phyloP scores from a whole-genome alignment of 352 stramenopile genomes.

The Phytophthora pluvialis region DNA sequence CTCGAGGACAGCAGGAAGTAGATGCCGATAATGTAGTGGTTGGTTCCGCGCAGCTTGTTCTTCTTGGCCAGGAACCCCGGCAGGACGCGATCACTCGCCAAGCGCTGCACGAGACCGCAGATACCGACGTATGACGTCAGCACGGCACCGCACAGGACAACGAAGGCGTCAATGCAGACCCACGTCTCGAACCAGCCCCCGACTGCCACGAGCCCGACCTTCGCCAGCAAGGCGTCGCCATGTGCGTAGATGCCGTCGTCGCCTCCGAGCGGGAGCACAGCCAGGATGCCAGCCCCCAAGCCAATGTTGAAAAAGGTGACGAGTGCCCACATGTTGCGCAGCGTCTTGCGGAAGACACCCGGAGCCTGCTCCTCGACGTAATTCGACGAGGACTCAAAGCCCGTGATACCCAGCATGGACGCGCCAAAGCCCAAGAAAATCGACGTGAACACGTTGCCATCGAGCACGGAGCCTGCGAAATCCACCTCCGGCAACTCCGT shows the following conservation, averaged over 20 bases:
- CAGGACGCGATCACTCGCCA: constrained; percentile 72
- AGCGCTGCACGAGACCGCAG: constrained; percentile 70
- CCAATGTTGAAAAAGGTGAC: constrained; percentile 88
- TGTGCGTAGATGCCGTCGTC: constrained; percentile 51
- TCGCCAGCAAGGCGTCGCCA: constrained; percentile 69
- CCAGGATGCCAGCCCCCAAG: constrained; percentile 67
- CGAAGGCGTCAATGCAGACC: constrained; percentile 84
- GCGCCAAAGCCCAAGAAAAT: constrained; percentile 77
- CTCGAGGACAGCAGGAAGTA: constrained; percentile 76
- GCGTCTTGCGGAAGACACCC: constrained; percentile 75
- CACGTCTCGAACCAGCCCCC: constrained; percentile 55
- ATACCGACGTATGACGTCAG: constrained; percentile 88
- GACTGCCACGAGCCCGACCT: constrained; percentile 49
- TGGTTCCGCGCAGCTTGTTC: constrained; percentile 71
- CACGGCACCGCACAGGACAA: constrained; percentile 87
- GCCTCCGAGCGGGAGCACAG: constrained; percentile 72
- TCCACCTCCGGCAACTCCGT: constrained; percentile 61
- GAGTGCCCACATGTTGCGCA: constrained; percentile 81
- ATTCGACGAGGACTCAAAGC: constrained; percentile 87
- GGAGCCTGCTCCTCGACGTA: constrained; percentile 87
- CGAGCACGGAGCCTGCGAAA: constrained; percentile 47
- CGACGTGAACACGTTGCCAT: constrained; percentile 46
- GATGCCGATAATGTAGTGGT: constrained; percentile 76
- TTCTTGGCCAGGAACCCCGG: constrained; percentile 56
- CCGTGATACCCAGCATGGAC: constrained; percentile 88